These are phyloP conservation scores for Penicillium robsamsonii DNA, from an alignment of 495 filamentous ascomycete genomes.

Conservation along the genomic window DNA sequence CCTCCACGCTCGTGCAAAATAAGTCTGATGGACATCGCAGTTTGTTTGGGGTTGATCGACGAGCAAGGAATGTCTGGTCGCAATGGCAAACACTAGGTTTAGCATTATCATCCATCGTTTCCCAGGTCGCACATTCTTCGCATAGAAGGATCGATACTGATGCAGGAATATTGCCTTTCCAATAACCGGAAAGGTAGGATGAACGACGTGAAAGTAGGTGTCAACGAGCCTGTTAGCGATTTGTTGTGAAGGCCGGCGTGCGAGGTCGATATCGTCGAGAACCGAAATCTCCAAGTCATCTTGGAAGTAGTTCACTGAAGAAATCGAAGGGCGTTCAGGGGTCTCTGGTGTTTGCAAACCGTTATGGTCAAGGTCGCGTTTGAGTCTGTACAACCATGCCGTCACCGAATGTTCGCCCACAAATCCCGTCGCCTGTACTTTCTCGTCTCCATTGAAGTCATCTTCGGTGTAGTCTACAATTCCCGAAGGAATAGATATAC, in stretches of 20 bases:
- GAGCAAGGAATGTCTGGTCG: constrained; percentile 49
- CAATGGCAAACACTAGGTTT: constrained; percentile 67
- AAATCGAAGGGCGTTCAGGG: constrained; percentile 29
- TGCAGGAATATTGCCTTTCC: constrained; percentile 43
- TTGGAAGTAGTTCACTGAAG: constrained; percentile 53
- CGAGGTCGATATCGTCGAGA: constrained; percentile 45
- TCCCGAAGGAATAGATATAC: constrained; percentile 43
- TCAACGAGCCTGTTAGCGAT: constrained; percentile 54
- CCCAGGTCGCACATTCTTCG: constrained; percentile 35
- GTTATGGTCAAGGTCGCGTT: constrained; percentile 36
- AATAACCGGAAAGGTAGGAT: constrained; percentile 60
- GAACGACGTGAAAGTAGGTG: constrained; percentile 55
- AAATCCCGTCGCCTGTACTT: constrained; percentile 53
- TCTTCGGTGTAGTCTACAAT: constrained; percentile 55
- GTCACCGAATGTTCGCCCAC: constrained; percentile 63
- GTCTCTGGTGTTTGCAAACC: constrained; percentile 16
- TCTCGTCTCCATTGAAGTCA: constrained; percentile 56
- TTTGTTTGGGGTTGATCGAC: constrained; percentile 33
- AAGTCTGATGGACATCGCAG: constrained; percentile 50
- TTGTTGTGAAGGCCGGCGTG: constrained; percentile 47
- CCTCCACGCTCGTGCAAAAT: constrained; percentile 58
- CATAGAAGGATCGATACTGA: constrained; percentile 44
- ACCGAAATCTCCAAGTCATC: constrained; percentile 50
- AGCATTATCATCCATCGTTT: constrained; percentile 57
- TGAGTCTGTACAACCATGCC: constrained; percentile 56